Percentiles rank a stretch among this genome's conserved stretches.
Evolutionary conservation across 2,329 filamentous ascomycete species (phyloP).

Genomic region (Aureobasidium sp.): DNA sequence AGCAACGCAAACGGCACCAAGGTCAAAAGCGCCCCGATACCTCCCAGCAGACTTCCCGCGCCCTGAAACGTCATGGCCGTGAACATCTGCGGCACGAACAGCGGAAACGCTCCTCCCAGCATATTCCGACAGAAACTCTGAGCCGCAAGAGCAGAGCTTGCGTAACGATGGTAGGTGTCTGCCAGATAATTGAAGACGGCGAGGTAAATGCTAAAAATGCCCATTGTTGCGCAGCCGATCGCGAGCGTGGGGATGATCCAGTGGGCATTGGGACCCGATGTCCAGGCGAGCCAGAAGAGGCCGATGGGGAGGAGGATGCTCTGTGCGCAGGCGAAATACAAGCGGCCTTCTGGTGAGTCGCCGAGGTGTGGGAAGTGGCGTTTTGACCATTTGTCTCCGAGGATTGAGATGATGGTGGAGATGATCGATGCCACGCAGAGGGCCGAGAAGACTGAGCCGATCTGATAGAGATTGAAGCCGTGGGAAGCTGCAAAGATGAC

Average conservation of each 20-base stretch:
- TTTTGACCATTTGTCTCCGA: constrained; percentile 16
- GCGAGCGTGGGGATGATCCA: constrained; percentile 68
- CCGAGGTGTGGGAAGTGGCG: constrained; percentile 31
- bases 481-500: constrained; percentile 66
- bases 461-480: constrained; percentile 59
- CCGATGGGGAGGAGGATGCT: constrained; percentile 70
- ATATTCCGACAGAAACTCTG: constrained; percentile 83
- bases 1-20: constrained; percentile 83
- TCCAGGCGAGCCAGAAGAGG: constrained; percentile 75
- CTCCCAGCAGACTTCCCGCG: constrained; percentile 69
- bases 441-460: constrained; percentile 65
- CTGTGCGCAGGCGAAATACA: constrained; percentile 78
- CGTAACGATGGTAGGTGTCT: constrained; percentile 78
- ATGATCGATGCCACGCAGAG: constrained; percentile 62
- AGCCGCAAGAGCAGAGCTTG: constrained; percentile 76
- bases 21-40: constrained; percentile 59
- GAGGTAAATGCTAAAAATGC: constrained; percentile 80
- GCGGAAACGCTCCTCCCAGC: constrained; percentile 71
- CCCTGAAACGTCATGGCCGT: constrained; percentile 60
- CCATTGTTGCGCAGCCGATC: constrained; percentile 69
- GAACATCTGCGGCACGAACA: constrained; percentile 70
- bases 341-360: constrained; percentile 61
- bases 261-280: constrained; percentile 52
- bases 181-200: constrained; percentile 90
- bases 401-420: constrained; percentile 61